A percentile compares a stretch with the other conserved stretches of the same genome.
Conservation (phyloP, 1,139 yeast species). For the Blastobotrys malaysiensis region DNA sequence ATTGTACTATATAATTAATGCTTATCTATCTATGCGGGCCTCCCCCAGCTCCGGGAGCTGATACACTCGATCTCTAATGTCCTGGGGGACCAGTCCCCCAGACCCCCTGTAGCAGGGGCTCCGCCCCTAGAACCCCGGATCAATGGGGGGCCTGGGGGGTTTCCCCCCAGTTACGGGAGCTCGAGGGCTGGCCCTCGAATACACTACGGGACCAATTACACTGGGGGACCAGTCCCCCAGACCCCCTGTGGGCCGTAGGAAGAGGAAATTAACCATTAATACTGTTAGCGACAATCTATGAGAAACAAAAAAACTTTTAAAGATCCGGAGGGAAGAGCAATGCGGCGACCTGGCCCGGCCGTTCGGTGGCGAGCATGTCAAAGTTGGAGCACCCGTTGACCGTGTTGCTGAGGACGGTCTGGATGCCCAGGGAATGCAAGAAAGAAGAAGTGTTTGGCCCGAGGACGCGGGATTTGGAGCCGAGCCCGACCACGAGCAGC, state of each 20-base stretch:
- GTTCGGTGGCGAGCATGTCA: conserved; percentile 72
- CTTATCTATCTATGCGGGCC: too few species aligned
- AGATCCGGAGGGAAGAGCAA: conserved; percentile 65
- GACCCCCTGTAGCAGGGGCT: too few species aligned
- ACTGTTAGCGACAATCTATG: neutral
- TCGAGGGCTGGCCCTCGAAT: too few species aligned
- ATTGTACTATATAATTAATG: conserved; percentile 12
- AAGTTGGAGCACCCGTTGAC: conserved; percentile 63
- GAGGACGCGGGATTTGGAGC: conserved; percentile 56
- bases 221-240: too few species aligned
- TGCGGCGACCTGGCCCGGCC: conserved; percentile 68
- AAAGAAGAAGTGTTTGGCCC: conserved; percentile 47
- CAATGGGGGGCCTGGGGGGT: too few species aligned
- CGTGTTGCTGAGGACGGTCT: conserved; percentile 63
- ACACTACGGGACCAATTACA: too few species aligned
- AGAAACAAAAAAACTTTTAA: conserved; percentile 24
- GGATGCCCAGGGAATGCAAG: conserved; percentile 57
- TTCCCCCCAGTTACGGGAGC: too few species aligned
- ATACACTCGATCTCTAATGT: too few species aligned
- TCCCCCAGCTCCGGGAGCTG: too few species aligned
- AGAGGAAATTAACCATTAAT: neutral
- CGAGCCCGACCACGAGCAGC: conserved; percentile 64
- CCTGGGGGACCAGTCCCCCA: too few species aligned
- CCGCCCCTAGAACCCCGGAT: too few species aligned
- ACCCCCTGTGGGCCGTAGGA: neutral